phyloP scores from a whole-genome alignment of 1,139 yeast species.

The Diutina scorzettiae region DNA sequence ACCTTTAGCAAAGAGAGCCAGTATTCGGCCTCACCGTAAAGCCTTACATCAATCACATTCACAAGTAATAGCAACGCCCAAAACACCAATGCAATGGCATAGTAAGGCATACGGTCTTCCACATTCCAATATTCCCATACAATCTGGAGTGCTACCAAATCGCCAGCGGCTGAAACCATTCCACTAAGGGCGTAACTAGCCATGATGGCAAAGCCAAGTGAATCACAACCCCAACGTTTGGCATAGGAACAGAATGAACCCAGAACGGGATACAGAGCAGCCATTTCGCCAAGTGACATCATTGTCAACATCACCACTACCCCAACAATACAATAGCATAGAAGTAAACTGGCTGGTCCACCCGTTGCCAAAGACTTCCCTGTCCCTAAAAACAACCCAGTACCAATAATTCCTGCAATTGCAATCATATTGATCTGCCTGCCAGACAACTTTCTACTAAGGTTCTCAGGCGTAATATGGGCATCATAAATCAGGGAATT shows the following conservation, averaged over 20 bases:
- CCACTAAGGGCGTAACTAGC: conserved; percentile 65
- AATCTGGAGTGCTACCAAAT: conserved; percentile 46
- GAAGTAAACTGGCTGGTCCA: conserved; percentile 69
- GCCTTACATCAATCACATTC: conserved; percentile 58
- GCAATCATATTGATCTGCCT: conserved; percentile 59
- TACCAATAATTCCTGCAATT: conserved; percentile 54
- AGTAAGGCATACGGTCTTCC: conserved; percentile 17
- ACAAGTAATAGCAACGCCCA: conserved; percentile 13
- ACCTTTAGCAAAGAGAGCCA: conserved; percentile 35
- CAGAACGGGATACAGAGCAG: conserved; percentile 65
- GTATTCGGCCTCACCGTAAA: conserved; percentile 72
- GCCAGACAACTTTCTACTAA: conserved; percentile 26
- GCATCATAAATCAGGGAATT: too few relatives aligned
- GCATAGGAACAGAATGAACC: conserved; percentile 74
- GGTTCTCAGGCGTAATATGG: too few relatives aligned
- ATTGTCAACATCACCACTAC: conserved; percentile 63
- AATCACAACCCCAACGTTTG: conserved; percentile 51
- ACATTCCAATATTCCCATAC: conserved; percentile 46
- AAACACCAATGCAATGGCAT: background rate
- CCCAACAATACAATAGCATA: conserved; percentile 61
- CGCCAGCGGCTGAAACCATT: conserved; percentile 51
- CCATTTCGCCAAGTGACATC: conserved; percentile 79
- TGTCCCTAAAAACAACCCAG: conserved; percentile 65
- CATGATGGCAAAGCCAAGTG: conserved; percentile 71
- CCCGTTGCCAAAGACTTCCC: conserved; percentile 55